These are phyloP conservation scores for Oropetium thomaeum DNA, from an alignment of 176 grass and related monocot species.

Conservation along the genomic window DNA sequence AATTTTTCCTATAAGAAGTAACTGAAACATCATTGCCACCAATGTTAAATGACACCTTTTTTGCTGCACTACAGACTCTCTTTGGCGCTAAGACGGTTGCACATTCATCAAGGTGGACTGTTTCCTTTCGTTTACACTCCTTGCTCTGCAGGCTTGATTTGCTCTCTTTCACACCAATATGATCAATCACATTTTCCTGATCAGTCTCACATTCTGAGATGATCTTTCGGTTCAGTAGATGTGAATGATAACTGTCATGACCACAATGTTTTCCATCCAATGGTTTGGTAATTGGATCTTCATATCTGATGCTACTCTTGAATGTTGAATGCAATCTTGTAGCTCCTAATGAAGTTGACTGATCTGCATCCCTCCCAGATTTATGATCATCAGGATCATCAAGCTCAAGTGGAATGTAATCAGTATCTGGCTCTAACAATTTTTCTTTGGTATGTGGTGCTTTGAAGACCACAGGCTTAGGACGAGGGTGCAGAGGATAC, in stretches of 20 bases:
- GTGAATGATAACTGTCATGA: slow-evolving; percentile 10
- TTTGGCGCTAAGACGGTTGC: neutral
- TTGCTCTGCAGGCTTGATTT: slow-evolving; percentile 32
- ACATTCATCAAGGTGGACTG: slow-evolving; percentile 18
- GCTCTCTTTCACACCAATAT: slow-evolving; percentile 34
- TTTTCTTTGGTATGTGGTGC: slow-evolving; percentile 27
- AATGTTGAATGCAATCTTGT: slow-evolving; percentile 30
- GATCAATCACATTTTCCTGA: slow-evolving; percentile 24
- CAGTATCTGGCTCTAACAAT: slow-evolving; percentile 24
- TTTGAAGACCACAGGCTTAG: slow-evolving; percentile 33
- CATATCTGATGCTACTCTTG: slow-evolving; percentile 14
- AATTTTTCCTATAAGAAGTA: neutral
- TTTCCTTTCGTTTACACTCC: slow-evolving; percentile 31
- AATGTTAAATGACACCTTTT: slow-evolving; percentile 32
- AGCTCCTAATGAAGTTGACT: slow-evolving; percentile 8
- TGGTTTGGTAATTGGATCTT: slow-evolving; percentile 37
- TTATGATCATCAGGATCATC: slow-evolving; percentile 35
- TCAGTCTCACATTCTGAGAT: slow-evolving; percentile 26
- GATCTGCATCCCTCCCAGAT: slow-evolving; percentile 35
- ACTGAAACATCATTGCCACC: slow-evolving; percentile 18
- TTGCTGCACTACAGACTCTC: slow-evolving; percentile 9
- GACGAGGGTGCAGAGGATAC: slow-evolving; percentile 6
- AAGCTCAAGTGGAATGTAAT: slow-evolving; percentile 49
- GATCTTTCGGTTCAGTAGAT: slow-evolving; percentile 26
- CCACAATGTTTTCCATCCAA: slow-evolving; percentile 17